phyloP scores from a whole-genome alignment of 768 basidiomycete genomes.

The Tremella mesenterica region DNA sequence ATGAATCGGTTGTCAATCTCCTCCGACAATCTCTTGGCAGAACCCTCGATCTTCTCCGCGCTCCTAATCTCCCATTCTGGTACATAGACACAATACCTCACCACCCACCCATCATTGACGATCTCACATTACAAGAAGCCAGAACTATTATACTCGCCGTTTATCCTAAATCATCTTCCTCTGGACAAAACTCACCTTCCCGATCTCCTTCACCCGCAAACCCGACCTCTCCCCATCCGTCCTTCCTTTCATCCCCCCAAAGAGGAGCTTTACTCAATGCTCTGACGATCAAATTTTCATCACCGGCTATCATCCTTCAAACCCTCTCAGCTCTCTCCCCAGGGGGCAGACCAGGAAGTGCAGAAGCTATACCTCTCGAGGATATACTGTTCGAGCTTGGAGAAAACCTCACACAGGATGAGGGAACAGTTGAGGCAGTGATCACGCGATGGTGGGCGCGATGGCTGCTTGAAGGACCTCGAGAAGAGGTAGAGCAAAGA shows the following conservation, averaged over 20 bases:
- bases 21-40: slow-evolving; percentile 29
- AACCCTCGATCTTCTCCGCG: slow-evolving; percentile 28
- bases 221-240: slow-evolving; percentile 36
- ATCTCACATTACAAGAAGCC: slow-evolving; percentile 38
- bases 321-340: slow-evolving; percentile 38
- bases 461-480: slow-evolving; percentile 20
- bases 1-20: slow-evolving; percentile 23
- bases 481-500: slow-evolving; percentile 23
- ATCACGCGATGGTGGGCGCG: slow-evolving; percentile 42
- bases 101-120: slow-evolving; percentile 24
- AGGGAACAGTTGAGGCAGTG: slow-evolving; percentile 39
- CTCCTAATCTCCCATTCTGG: slow-evolving; percentile 31
- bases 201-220: slow-evolving; percentile 34
- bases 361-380: slow-evolving; percentile 32
- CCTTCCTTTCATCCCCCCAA: slow-evolving; percentile 29
- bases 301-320: slow-evolving; percentile 41
- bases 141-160: slow-evolving; percentile 37
- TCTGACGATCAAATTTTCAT: slow-evolving; percentile 38
- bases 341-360: slow-evolving; percentile 35
- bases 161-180: slow-evolving; percentile 30
- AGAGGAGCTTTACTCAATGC: slow-evolving; percentile 27
- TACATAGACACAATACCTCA: slow-evolving; percentile 19
- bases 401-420: slow-evolving; percentile 39
- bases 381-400: slow-evolving; percentile 45
- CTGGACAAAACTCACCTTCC: slow-evolving; percentile 15